Evolutionary conservation across 169 alveolate genomes (phyloP), one percentile per base, ranked within the genome.

Genomic region (Plasmodium falciparum): DNA sequence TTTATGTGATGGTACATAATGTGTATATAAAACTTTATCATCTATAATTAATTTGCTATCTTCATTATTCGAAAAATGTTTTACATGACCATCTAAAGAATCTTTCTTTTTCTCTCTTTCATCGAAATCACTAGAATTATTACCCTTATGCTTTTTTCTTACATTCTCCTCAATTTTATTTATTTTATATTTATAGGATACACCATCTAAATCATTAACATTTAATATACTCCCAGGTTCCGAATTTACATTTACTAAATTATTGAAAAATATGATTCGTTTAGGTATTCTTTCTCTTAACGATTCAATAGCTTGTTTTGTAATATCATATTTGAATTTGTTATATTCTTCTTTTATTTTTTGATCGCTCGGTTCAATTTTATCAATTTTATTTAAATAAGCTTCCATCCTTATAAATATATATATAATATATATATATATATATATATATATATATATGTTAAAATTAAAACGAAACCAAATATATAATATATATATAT

Each of bases 261-360:
- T 86, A 93, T 95, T 96, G 69, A 96, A 95, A 73, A 95, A 93
- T 22, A 96, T 90, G n/a, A 96, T 96, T 72, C 96, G 96, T 29
- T 74, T 66, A 1, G 98, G 98, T 54, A 96, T 96, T 54, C 98
- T 92, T 52, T 96, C 98, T 56, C 96, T 93, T 26, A 96, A 49
- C 6, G 96, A 94, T 43, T 85, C 90, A 6, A 95, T 75, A 7
- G 97, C 98, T 63, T 93, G 97, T 50, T 92, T 92, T 1, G 98
- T 95, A 26, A 96, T 90, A 50, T 96, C 97, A 50, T 88, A 90
- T 73, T 95, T 94, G 88, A 96, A 96, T 29, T 94, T 78, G 52
- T 78, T 89, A 61, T 96, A 95, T 39, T 95, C 93, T 45, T 95
- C 95, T 72, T 94, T 94, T 58, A 96, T 91, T 26, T 72, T 93